Evolutionary conservation across 148 eudicot genomes (phyloP).

Genomic region (Talinum fruticosum): DNA sequence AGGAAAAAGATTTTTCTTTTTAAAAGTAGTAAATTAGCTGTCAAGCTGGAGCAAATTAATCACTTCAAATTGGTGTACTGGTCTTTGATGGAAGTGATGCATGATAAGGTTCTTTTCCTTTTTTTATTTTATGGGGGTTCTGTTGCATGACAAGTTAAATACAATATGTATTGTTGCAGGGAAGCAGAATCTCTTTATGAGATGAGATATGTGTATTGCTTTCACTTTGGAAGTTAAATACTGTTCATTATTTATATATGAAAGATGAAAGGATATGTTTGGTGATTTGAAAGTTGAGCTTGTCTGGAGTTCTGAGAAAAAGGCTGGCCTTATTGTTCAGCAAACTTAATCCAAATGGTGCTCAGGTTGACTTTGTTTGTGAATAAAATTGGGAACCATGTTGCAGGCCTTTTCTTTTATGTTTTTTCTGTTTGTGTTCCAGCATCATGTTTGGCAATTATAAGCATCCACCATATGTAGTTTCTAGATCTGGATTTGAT

Average conservation of each 20-base stretch:
- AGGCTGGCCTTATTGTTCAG: not conserved
- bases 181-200: not conserved
- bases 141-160: not conserved
- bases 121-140: too few species aligned
- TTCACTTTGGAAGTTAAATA: not conserved
- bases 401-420: not conserved
- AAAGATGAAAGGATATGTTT: not conserved
- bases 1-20: not conserved
- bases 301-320: not conserved
- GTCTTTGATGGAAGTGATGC: not conserved
- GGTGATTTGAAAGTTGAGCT: not conserved
- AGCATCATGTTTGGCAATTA: not conserved
- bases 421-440: not conserved
- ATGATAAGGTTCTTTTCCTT: too few species aligned
- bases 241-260: not conserved
- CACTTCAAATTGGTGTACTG: not conserved
- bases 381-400: not conserved
- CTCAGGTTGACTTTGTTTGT: not conserved
- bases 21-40: not conserved
- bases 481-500: not conserved
- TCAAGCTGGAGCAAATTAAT: not conserved
- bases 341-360: not conserved
- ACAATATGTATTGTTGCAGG: not conserved
- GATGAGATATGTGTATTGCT: not conserved
- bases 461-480: not conserved